Evolutionary conservation across 73 alveolate species (phyloP).

Genomic region (Paramecium sexaurelia): DNA sequence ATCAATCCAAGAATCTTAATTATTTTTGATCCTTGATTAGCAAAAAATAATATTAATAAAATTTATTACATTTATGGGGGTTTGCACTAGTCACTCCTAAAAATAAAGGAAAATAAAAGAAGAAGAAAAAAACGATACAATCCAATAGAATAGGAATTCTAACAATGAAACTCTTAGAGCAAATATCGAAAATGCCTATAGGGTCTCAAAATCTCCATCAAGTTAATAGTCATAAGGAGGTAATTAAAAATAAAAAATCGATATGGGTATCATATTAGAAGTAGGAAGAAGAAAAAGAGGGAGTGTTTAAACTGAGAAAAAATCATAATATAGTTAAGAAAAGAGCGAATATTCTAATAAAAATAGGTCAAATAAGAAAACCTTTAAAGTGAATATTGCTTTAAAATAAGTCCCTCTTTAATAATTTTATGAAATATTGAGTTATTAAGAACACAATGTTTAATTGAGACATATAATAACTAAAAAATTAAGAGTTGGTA

Average conservation of each 20-base stretch:
- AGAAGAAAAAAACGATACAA: neutral
- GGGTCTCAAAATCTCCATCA: neutral
- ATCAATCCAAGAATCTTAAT: no score
- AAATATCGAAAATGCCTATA: neutral
- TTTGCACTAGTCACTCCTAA: neutral
- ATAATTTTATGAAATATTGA: neutral
- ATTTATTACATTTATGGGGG: neutral
- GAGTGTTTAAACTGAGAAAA: neutral
- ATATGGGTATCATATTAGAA: neutral
- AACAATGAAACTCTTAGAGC: neutral
- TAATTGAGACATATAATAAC: neutral
- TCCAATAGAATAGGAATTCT: neutral
- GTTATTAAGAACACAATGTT: neutral
- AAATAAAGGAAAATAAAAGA: neutral
- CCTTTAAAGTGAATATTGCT: neutral
- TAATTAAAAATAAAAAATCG: neutral
- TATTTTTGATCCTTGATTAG: neutral
- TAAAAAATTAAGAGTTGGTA: neutral
- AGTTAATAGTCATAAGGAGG: neutral
- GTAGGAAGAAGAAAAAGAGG: neutral
- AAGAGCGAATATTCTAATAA: neutral
- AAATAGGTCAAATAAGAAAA: neutral
- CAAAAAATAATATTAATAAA: neutral
- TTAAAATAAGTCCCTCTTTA: neutral
- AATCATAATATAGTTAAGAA: neutral